phyloP scores from a whole-genome alignment of 129 eudicot species.

The Dittrichia graveolens region DNA sequence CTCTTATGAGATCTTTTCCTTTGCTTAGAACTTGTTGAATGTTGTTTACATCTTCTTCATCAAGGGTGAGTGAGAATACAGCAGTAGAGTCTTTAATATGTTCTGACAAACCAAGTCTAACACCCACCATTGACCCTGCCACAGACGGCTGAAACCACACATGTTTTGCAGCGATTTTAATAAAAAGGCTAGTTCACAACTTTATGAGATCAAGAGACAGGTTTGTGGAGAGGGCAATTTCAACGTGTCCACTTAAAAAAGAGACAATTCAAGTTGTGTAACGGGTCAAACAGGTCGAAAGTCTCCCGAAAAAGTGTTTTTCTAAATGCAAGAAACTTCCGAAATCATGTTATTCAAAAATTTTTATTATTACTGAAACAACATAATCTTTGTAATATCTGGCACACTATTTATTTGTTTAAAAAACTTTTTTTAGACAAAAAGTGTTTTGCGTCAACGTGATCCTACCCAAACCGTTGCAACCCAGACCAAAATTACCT shows the following conservation, averaged over 20 bases:
- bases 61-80: constrained; percentile 75
- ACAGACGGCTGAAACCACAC: constrained; percentile 66
- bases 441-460: not conserved
- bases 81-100: constrained; percentile 78
- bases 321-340: too few species aligned
- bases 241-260: not conserved
- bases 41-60: constrained; percentile 72
- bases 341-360: too few species aligned
- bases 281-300: not conserved
- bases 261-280: not conserved
- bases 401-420: not conserved
- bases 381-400: not conserved
- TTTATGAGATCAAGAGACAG: not conserved
- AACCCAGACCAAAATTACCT: not conserved
- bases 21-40: constrained; percentile 61
- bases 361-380: too few species aligned
- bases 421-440: not conserved
- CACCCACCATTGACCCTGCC: constrained; percentile 97
- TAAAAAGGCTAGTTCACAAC: not conserved
- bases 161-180: not conserved
- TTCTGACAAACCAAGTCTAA: constrained; percentile 85
- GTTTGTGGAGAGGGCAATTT: not conserved
- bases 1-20: constrained; percentile 75
- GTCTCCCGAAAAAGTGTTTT: too few species aligned
- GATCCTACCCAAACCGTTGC: not conserved